These are phyloP conservation scores for Pichia sp. DNA, from an alignment of 1,139 yeast genomes.

Conservation along the genomic window DNA sequence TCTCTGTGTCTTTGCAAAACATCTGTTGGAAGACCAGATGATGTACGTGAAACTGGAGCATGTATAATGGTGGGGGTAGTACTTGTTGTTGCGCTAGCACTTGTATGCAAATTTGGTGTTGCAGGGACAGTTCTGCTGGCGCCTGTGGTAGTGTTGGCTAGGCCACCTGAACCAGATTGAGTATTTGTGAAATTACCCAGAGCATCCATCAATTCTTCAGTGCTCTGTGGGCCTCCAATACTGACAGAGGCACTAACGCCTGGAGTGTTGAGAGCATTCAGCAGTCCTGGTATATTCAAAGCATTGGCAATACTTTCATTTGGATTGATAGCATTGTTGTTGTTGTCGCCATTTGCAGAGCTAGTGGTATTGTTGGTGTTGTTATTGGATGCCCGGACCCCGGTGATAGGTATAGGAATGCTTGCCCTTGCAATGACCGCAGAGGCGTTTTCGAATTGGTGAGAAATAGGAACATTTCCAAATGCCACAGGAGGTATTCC, in stretches of 20 bases:
- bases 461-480: constrained; percentile 17
- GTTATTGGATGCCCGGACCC: background rate
- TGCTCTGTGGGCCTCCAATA: constrained; percentile 13
- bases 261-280: constrained; percentile 1
- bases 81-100: constrained; percentile 1
- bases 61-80: constrained; percentile 7
- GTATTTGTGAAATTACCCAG: constrained; percentile 12
- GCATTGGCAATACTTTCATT: background rate
- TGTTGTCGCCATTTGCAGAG: background rate
- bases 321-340: background rate
- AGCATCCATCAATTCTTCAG: constrained; percentile 6
- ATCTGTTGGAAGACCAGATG: constrained; percentile 4
- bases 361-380: background rate
- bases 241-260: constrained; percentile 17
- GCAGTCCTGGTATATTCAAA: constrained; percentile 4
- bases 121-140: background rate
- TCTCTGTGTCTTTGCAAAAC: constrained; percentile 10
- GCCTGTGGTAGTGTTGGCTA: background rate
- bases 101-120: constrained; percentile 5
- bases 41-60: constrained; percentile 6
- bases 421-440: constrained; percentile 12
- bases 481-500: constrained; percentile 19
- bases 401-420: constrained; percentile 13
- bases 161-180: background rate
- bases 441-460: background rate